Evolutionary conservation across 768 basidiomycete species (phyloP), one percentile per base, ranked within the genome.

Genomic region (Boletus speciosus): DNA sequence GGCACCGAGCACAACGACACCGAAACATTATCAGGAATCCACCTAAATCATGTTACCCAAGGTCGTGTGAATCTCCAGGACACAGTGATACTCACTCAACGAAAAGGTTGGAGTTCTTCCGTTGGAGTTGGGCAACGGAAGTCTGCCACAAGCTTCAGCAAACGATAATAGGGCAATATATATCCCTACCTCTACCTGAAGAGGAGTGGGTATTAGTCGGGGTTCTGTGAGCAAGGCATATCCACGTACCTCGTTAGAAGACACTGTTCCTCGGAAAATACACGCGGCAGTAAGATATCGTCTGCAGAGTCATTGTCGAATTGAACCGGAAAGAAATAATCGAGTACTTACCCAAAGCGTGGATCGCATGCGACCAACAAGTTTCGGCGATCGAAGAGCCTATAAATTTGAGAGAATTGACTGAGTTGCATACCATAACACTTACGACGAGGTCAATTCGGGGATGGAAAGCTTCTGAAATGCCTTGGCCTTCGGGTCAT

Each of bases 1-100:
- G 91, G 90, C 1, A 92, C 86, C 3, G 86, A 85, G 56, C 90
- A 90, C 46, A 93, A 71, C 0, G 90, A 88, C 16, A 91, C 84
- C 0, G 90, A 93, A 9, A 93, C 86, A 58, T 93, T 93, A 70
- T 93, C 92, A 7, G 91, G 91, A 60, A 93, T 92, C 92, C 91
- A 92, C 61, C 87, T 90, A 49, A 32, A 48, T 48, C 35, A 27
- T 4, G 40, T 42, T 21, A 44, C 39, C 63, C 31, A 60, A 44
- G 46, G 16, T 34, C 42, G 25, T 44, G 36, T 19, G 23, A 39
- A 35, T 44, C 12, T 34, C 51, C 14, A 11, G 10, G 42, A 35
- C 7, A 29, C 46, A 27, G 5, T 5, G 11, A 29, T 25, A 34
- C 84, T 54, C 68, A 92, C 88, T 93, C 90, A 16, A 93, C 90